Percentiles rank a stretch among this genome's conserved stretches.
Conservation (phyloP, 441 rosid genomes). For the Raphanus hybrid region DNA sequence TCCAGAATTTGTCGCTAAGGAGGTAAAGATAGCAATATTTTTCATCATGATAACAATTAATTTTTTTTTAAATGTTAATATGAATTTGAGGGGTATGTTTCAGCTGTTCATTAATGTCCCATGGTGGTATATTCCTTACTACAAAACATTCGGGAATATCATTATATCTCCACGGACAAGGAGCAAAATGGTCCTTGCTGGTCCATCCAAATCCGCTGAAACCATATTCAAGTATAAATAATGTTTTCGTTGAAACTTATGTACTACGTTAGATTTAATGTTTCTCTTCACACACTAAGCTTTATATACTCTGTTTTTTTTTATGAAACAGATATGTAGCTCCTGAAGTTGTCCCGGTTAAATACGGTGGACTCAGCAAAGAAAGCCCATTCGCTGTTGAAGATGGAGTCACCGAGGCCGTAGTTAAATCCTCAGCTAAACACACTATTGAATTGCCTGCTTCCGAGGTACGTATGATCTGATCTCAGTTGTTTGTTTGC, state of each 20-base stretch:
- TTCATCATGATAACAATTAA: background rate
- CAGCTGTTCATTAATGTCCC: slow-evolving; percentile 64
- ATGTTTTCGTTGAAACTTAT: background rate
- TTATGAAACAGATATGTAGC: slow-evolving; percentile 52
- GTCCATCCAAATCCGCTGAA: slow-evolving; percentile 52
- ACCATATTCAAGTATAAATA: slow-evolving; percentile 50
- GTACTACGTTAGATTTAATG: background rate
- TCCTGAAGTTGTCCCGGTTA: slow-evolving; percentile 79
- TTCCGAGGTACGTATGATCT: slow-evolving; percentile 45
- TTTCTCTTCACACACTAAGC: background rate
- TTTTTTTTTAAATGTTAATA: background rate
- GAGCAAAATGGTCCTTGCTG: slow-evolving; percentile 59
- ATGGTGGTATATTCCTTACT: slow-evolving; percentile 65
- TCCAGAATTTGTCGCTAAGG: slow-evolving; percentile 63
- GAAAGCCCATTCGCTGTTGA: slow-evolving; percentile 56
- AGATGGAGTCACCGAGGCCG: slow-evolving; percentile 63
- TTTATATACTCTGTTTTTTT: slow-evolving; percentile 22
- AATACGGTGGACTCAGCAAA: slow-evolving; percentile 75
- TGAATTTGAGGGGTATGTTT: background rate
- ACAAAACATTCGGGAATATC: slow-evolving; percentile 52
- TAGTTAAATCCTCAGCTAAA: slow-evolving; percentile 60
- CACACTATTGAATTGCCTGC: slow-evolving; percentile 57
- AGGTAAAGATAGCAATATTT: slow-evolving; percentile 38
- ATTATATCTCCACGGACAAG: slow-evolving; percentile 56
- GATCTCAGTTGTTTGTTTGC: background rate